Evolutionary conservation across 176 grass and related monocot species (phyloP), one percentile per base, ranked within the genome.

Genomic region (Alopecurus myosuroides): DNA sequence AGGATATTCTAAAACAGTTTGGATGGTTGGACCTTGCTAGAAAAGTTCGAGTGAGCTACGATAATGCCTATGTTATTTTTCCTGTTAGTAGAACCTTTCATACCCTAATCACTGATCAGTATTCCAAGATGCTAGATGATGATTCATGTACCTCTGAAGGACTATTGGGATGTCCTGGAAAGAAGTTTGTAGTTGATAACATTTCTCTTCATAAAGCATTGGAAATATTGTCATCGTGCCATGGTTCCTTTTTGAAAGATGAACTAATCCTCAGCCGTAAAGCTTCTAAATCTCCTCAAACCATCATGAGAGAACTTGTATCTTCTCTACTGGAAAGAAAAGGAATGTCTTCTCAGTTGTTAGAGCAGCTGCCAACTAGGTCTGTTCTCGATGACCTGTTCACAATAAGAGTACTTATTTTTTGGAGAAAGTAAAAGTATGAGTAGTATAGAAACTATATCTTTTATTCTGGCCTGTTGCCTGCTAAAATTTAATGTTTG

Each of bases 21-120:
- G 91, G 87, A 79, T 98, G 87, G 89, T 82, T 98, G 89, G 96
- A 98, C 81, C 77, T 88, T 81, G 82, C 88, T 81, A 98, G 96
- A 78, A 98, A 98, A 85, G 96, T 94, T 86, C 76, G 74, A 86
- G 78, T 89, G 35, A 85, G 77, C 82, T 68, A 79, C n/a, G 86
- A 94, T 89, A 92, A 90, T 48, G 31, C 63, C 42, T 28, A 91
- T 85, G 81, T 98, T 74, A 68, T 84, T 52, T 94, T 95, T 45
- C 93, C 96, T 63, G 81, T 95, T 82, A 95, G 40, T 77, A 81
- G 57, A 73, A 67, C 22, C 25, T 90, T 98, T 82, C 44, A 63
- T 83, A 57, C n/a, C 82, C 58, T 98, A 30, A 45, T 87, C 17
- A 42, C 69, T 78, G 79, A 88, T 66, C 77, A 88, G 26, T 74